These are phyloP conservation scores for Arctostaphylos glauca DNA, from an alignment of 148 eudicot species.

Conservation along the genomic window DNA sequence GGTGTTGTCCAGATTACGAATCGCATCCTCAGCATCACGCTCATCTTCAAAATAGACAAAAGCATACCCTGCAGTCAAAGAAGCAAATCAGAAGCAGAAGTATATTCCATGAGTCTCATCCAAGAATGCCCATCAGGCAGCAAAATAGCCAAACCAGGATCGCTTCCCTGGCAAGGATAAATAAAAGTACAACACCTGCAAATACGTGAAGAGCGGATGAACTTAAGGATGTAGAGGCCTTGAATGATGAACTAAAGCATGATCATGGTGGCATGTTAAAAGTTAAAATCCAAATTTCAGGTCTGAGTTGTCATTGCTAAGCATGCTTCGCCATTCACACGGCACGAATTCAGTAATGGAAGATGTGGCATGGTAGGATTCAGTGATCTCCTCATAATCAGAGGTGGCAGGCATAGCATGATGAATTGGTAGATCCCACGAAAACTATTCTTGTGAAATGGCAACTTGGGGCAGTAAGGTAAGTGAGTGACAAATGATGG, in stretches of 20 bases:
- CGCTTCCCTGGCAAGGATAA: slow-evolving; percentile 36
- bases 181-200: slow-evolving; percentile 74
- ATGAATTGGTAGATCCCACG: slow-evolving; percentile 54
- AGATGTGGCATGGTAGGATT: slow-evolving; percentile 64
- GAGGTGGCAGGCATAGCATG: slow-evolving; percentile 49
- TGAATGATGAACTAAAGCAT: slow-evolving; percentile 76
- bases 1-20: slow-evolving; percentile 65
- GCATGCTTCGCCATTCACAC: slow-evolving; percentile 74
- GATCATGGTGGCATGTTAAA: slow-evolving; percentile 55
- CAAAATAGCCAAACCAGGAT: slow-evolving; percentile 39
- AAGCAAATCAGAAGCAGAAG: slow-evolving; percentile 20
- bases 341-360: slow-evolving; percentile 68
- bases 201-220: slow-evolving; percentile 56
- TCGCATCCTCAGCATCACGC: slow-evolving; percentile 84
- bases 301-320: slow-evolving; percentile 54
- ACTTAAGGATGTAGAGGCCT: slow-evolving; percentile 70
- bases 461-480: slow-evolving; percentile 60
- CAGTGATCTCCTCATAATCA: slow-evolving; percentile 43
- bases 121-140: slow-evolving; percentile 13
- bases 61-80: slow-evolving; percentile 70
- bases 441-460: slow-evolving; percentile 48
- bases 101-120: slow-evolving; percentile 7
- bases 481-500: slow-evolving; percentile 46
- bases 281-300: slow-evolving; percentile 56
- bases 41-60: slow-evolving; percentile 93